These are phyloP conservation scores for Symbiodinium pilosum DNA, from an alignment of 73 alveolate species.

Conservation along the genomic window DNA sequence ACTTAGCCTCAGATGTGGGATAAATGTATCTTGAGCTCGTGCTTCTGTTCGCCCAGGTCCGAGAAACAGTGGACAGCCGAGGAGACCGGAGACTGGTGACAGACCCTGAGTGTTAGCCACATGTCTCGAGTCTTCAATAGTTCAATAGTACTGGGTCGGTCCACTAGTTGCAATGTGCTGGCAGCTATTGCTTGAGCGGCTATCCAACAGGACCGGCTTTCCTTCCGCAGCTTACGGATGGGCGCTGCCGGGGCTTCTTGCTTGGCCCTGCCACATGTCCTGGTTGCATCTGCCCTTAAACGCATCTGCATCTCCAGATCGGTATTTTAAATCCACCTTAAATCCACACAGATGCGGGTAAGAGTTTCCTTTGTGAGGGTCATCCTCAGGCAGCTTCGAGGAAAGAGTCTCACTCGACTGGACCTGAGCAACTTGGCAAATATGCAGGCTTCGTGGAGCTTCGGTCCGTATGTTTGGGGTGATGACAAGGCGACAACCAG, in stretches of 20 bases:
- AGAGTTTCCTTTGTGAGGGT: neutral
- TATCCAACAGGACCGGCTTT: conserved; percentile 24
- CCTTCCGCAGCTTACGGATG: conserved; percentile 54
- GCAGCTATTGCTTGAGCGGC: neutral
- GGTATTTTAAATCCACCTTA: too few relatives aligned
- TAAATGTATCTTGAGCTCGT: too few relatives aligned
- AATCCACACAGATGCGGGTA: too few relatives aligned
- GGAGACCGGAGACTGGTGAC: neutral
- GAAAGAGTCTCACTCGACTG: conserved; percentile 22
- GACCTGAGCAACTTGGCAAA: conserved; percentile 26
- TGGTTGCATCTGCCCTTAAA: neutral
- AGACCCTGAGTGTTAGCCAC: too few relatives aligned
- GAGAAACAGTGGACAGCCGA: conserved; percentile 3
- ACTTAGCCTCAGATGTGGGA: too few relatives aligned
- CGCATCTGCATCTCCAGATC: too few relatives aligned
- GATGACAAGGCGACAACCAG: conserved; percentile 50
- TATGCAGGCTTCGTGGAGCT: too few relatives aligned
- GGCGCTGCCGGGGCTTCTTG: conserved; percentile 81
- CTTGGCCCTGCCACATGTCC: conserved; percentile 29
- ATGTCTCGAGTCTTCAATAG: too few relatives aligned
- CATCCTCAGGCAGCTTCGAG: conserved; percentile 29
- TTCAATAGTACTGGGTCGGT: neutral
- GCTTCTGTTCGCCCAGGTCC: too few relatives aligned
- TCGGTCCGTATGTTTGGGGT: neutral
- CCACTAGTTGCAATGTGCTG: neutral